These are phyloP conservation scores for Vigna hirtella DNA, from an alignment of 306 rosid species.

Conservation along the genomic window DNA sequence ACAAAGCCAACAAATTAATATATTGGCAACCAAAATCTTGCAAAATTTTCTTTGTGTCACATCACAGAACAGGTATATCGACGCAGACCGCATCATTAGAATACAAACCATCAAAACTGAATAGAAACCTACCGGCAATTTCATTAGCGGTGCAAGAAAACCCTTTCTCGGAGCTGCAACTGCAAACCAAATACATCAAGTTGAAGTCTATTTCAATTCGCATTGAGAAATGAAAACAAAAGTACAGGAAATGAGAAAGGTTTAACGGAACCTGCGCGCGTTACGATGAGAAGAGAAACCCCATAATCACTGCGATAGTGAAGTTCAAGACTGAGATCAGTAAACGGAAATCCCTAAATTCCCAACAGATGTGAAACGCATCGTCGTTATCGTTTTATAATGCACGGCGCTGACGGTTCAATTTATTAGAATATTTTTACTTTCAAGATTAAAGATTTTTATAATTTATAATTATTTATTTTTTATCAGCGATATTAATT, in stretches of 20 bases:
- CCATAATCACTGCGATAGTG: neutral
- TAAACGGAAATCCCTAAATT: conserved; percentile 45
- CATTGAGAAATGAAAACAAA: neutral
- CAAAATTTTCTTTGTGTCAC: neutral
- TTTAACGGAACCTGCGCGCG: neutral
- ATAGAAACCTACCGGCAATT: conserved; percentile 12
- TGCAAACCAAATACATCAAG: conserved; percentile 20
- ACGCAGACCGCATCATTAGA: neutral
- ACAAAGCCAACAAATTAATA: neutral
- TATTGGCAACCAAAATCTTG: neutral
- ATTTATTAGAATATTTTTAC: neutral
- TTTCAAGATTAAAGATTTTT: neutral
- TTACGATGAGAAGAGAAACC: conserved; percentile 23
- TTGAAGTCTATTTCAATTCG: conserved; percentile 8
- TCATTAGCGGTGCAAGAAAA: neutral
- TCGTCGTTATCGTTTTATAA: conserved; percentile 34
- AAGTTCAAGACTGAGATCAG: conserved; percentile 10
- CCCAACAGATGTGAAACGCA: conserved; percentile 28
- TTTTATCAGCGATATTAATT: neutral
- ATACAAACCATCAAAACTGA: neutral
- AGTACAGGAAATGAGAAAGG: neutral
- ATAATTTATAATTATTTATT: neutral
- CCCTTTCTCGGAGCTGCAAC: conserved; percentile 1
- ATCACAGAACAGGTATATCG: neutral
- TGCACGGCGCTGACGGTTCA: conserved; percentile 25